Conservation (phyloP, 208 protist species). For the Acanthamoeba divionensis region DNA sequence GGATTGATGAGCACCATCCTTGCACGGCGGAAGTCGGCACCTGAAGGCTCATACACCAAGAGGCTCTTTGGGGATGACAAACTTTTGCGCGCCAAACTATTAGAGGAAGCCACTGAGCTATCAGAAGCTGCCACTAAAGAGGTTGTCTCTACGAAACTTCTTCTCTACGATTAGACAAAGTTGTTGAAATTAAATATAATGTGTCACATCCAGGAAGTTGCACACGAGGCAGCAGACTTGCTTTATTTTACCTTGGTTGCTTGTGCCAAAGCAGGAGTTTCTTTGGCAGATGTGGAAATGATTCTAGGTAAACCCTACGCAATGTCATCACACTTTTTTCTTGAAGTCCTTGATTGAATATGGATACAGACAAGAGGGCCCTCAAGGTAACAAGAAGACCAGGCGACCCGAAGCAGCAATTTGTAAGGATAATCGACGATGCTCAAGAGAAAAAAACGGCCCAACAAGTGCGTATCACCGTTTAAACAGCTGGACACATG, state of each 20-base stretch:
- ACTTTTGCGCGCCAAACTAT: conserved; percentile 70
- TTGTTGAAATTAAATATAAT: not conserved
- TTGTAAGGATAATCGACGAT: not conserved
- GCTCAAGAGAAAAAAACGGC: not conserved
- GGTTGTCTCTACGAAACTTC: not conserved
- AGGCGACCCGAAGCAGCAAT: conserved; percentile 67
- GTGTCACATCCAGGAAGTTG: conserved; percentile 52
- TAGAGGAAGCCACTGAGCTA: conserved; percentile 67
- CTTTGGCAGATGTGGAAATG: conserved; percentile 66
- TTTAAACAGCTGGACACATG: not conserved
- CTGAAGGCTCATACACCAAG: conserved; percentile 75
- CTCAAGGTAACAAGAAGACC: conserved; percentile 64
- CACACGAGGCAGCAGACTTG: conserved; percentile 76
- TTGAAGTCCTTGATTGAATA: not conserved
- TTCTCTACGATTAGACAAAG: conserved; percentile 9
- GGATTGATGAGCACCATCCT: conserved; percentile 37
- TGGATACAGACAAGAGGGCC: conserved; percentile 18
- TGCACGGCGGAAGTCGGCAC: conserved; percentile 40
- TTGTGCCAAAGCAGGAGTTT: conserved; percentile 61
- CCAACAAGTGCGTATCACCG: not conserved
- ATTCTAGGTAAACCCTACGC: not conserved
- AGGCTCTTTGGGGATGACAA: conserved; percentile 70
- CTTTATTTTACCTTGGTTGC: conserved; percentile 74
- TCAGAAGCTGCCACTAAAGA: too few species aligned
- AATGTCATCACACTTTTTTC: not conserved